phyloP scores from a whole-genome alignment of 2,329 filamentous ascomycete species.

The Ophiocordyceps camponoti-floridani region DNA sequence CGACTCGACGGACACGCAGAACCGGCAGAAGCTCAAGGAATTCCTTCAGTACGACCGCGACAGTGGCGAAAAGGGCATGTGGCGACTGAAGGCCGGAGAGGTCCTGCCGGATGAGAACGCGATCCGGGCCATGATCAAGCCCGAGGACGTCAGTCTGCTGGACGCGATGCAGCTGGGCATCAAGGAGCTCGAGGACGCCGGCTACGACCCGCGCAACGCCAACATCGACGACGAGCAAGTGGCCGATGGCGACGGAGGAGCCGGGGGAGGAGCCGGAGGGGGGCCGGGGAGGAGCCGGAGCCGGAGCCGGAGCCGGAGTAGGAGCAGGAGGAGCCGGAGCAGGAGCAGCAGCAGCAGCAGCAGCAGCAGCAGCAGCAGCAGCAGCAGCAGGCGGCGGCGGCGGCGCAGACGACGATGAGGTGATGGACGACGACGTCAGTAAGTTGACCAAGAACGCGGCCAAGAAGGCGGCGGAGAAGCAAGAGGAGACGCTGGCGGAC shows the following conservation, averaged over 20 bases:
- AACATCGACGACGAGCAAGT: slow-evolving; percentile 35
- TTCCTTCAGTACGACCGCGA: slow-evolving; percentile 86
- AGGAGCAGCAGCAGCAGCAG: too few relatives aligned
- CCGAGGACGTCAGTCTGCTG: slow-evolving; percentile 84
- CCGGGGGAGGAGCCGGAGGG: slow-evolving; percentile 17
- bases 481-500: slow-evolving; percentile 60
- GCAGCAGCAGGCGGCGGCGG: too few relatives aligned
- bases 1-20: slow-evolving; percentile 86
- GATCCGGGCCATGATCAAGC: slow-evolving; percentile 77
- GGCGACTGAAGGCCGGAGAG: slow-evolving; percentile 61
- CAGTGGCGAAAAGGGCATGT: slow-evolving; percentile 49
- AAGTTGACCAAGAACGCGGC: slow-evolving; percentile 16
- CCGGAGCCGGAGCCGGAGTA: slow-evolving; percentile 12
- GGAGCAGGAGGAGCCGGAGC: background rate
- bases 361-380: too few relatives aligned
- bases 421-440: slow-evolving; percentile 22
- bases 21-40: slow-evolving; percentile 90
- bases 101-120: slow-evolving; percentile 61
- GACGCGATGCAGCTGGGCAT: slow-evolving; percentile 95
- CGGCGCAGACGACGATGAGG: slow-evolving; percentile 39
- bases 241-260: slow-evolving; percentile 29
- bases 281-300: slow-evolving; percentile 7
- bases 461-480: slow-evolving; percentile 28
- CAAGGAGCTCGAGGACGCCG: slow-evolving; percentile 79
- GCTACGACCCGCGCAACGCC: slow-evolving; percentile 52